Conservation (phyloP, 2,329 filamentous ascomycete species). For the Leptoxyphium fumago region DNA sequence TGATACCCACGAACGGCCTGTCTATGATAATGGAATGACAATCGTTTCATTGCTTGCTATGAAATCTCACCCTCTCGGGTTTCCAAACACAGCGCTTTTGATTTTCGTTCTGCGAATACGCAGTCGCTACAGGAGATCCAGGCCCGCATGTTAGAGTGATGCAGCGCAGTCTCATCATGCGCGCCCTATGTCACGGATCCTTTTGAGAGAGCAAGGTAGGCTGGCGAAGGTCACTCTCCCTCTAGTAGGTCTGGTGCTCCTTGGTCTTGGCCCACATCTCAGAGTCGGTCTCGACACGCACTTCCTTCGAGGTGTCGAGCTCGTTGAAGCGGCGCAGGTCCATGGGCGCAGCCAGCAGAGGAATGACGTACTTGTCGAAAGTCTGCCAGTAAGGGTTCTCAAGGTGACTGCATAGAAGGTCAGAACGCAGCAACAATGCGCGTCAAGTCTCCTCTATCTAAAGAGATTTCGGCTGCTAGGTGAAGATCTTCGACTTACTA, state of each 20-base stretch:
- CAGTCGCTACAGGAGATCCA: too few species aligned
- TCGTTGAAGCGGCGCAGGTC: constrained; percentile 55
- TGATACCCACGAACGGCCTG: too few species aligned
- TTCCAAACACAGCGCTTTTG: neutral
- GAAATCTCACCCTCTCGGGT: neutral
- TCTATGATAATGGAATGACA: too few species aligned
- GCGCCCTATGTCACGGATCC: too few species aligned
- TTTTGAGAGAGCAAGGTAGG: too few species aligned
- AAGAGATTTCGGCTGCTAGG: neutral
- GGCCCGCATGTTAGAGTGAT: too few species aligned
- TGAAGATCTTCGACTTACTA: constrained; percentile 21
- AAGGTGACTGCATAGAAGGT: constrained; percentile 21
- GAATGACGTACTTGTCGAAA: constrained; percentile 59
- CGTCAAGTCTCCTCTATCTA: neutral
- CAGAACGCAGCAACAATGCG: too few species aligned
- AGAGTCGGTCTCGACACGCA: constrained; percentile 19
- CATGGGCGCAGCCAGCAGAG: constrained; percentile 53
- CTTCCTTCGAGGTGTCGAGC: constrained; percentile 39
- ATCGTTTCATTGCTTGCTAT: too few species aligned
- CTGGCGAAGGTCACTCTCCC: neutral
- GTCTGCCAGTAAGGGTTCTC: constrained; percentile 61
- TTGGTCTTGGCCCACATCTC: constrained; percentile 20
- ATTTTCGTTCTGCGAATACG: too few species aligned
- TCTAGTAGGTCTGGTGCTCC: constrained; percentile 18
- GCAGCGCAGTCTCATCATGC: too few species aligned